Conservation (phyloP, 2,329 filamentous ascomycete species). For the Drechmeria coniospora region DNA sequence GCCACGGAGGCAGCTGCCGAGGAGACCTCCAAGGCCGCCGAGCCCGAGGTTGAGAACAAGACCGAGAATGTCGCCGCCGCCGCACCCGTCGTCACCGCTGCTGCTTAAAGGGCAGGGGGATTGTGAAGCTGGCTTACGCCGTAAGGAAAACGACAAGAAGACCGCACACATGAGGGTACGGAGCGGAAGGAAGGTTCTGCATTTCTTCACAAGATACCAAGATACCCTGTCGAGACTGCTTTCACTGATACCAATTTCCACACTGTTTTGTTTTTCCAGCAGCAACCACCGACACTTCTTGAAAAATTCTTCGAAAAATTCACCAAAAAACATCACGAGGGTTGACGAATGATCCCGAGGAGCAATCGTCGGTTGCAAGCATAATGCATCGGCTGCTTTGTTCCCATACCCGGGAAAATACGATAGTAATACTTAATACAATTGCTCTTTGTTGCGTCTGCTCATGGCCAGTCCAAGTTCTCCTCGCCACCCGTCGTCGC, state of each 20-base stretch:
- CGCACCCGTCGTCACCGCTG: conserved; percentile 33
- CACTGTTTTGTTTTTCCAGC: conserved; percentile 12
- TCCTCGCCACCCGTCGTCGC: no score
- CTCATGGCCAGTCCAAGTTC: no score
- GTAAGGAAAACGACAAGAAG: conserved; percentile 11
- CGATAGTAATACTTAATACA: conserved; percentile 29
- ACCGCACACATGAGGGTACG: conserved; percentile 22
- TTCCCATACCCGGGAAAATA: conserved; percentile 24
- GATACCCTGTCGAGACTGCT: conserved; percentile 40
- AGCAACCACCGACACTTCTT: conserved; percentile 8
- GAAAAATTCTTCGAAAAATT: conserved; percentile 3
- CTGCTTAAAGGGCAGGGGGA: conserved; percentile 26
- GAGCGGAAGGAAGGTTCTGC: conserved; percentile 35
- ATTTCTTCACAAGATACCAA: conserved; percentile 36
- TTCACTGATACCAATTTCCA: conserved; percentile 27
- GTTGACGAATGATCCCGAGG: neutral
- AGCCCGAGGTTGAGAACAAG: conserved; percentile 24
- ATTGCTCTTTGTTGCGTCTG: conserved; percentile 18
- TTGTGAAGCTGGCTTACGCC: conserved; percentile 12
- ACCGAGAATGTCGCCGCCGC: conserved; percentile 23
- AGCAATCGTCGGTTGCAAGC: conserved; percentile 10
- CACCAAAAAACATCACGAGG: conserved; percentile 9
- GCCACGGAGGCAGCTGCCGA: conserved; percentile 18
- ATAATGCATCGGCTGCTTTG: conserved; percentile 15
- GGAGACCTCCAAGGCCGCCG: conserved; percentile 11